Evolutionary conservation across 257 asterid genomes (phyloP), one percentile per base, ranked within the genome.

Genomic region (Ilex aquifolium): DNA sequence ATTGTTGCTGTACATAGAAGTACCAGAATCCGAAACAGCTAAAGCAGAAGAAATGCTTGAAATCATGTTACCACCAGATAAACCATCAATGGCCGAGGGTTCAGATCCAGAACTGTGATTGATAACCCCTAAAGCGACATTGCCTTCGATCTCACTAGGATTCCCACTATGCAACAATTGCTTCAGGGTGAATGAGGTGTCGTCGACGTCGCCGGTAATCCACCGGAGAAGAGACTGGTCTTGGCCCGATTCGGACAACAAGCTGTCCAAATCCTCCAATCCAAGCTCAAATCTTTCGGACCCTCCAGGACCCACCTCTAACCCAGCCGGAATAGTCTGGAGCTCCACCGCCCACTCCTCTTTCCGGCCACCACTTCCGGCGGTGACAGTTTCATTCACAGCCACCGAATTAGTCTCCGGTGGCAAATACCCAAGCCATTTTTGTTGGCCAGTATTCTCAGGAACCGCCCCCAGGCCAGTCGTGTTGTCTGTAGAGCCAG

Each of bases 181-280:
- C 57, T 72, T 75, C 64, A 72, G 49, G 64, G 65, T 70, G 46
- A 68, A 54, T 1, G 78, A 61, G 5, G 73, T 57, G 32, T 73
- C 80, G 30, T 76, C 82, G 10, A 57, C 51, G 1, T 75, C 83
- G 4, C 79, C 80, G 2, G 78, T 58, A 49, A 72, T 56, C 81
- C 81, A 80, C 69, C 68, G 66, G 64, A 72, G 69, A 62, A 71
- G 67, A 51, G 75, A 56, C 61, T 69, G 81, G 67, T 80, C 81
- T 31, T 73, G 67, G 9, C 30, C 57, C 56, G 80, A 65, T 63
- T 77, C 89, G 50, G 84, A 62, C 60, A 80, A 62, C 32, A 77
- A 58, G 54, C 57, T 71, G 63, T 75, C 86, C 82, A 74, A 80
- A 61, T 78, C 84, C 56, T 72, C 84, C 63, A 75, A 64, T 21